Conservation (phyloP, 495 filamentous ascomycete genomes). For the Pyronema omphalodes region DNA sequence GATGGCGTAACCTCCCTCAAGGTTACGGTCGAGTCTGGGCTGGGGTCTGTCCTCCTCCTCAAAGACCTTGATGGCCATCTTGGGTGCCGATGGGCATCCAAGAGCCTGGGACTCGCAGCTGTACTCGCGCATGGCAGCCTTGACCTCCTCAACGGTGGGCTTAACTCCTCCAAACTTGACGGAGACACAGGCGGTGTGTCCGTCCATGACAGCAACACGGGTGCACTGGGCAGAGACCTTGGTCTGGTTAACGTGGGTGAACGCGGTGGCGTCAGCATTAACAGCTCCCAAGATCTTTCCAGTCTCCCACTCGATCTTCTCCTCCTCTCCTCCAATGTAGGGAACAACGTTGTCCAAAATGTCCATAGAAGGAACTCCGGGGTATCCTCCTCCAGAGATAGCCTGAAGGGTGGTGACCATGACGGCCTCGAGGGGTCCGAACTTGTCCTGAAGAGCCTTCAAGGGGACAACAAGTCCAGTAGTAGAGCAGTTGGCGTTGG, state of each 20-base stretch:
- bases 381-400: slow-evolving; percentile 73
- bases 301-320: slow-evolving; percentile 71
- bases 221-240: slow-evolving; percentile 64
- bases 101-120: slow-evolving; percentile 55
- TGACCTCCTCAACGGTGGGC: slow-evolving; percentile 46
- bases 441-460: slow-evolving; percentile 57
- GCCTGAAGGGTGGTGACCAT: slow-evolving; percentile 80
- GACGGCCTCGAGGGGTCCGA: slow-evolving; percentile 54
- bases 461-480: slow-evolving; percentile 82
- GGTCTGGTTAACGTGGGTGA: slow-evolving; percentile 43
- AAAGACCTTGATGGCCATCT: slow-evolving; percentile 54
- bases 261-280: slow-evolving; percentile 44
- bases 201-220: slow-evolving; percentile 66
- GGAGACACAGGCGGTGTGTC: slow-evolving; percentile 68
- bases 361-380: slow-evolving; percentile 58
- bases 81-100: slow-evolving; percentile 58
- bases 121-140: slow-evolving; percentile 50
- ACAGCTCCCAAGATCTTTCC: slow-evolving; percentile 64
- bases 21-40: slow-evolving; percentile 63
- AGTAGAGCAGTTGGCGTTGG: slow-evolving; percentile 82
- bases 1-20: slow-evolving; percentile 58
- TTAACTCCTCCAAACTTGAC: slow-evolving; percentile 44
- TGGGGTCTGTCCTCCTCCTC: slow-evolving; percentile 68
- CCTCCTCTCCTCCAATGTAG: slow-evolving; percentile 73
- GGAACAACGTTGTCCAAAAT: slow-evolving; percentile 70